phyloP scores from a whole-genome alignment of 805 yeast genomes.

The Candida insectorum region DNA sequence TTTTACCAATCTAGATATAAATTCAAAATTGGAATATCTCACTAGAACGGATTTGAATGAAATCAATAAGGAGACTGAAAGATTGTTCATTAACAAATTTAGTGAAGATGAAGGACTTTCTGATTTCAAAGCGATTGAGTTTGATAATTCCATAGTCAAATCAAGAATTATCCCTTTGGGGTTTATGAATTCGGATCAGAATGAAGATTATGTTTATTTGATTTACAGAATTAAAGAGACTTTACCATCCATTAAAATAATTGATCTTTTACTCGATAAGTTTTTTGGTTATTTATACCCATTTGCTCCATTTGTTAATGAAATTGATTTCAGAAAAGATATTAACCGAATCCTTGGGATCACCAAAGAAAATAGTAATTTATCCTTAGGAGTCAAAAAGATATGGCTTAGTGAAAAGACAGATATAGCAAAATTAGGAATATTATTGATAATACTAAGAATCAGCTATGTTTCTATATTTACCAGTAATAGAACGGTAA shows the following conservation, averaged over 20 bases:
- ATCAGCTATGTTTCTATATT: conserved; percentile 32
- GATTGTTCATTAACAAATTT: conserved; percentile 7
- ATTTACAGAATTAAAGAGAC: conserved; percentile 5
- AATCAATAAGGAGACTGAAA: conserved; percentile 2
- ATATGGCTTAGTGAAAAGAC: conserved; percentile 22
- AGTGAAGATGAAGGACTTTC: conserved; percentile 12
- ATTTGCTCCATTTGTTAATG: conserved; percentile 45
- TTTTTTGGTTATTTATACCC: conserved; percentile 46
- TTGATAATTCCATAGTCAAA: neutral
- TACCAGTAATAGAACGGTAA: conserved; percentile 21
- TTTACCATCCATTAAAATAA: conserved; percentile 8
- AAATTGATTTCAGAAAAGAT: conserved; percentile 23
- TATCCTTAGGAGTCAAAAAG: no score
- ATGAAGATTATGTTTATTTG: neutral
- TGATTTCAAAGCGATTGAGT: conserved; percentile 6
- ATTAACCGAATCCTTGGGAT: conserved; percentile 7
- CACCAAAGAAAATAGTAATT: no score
- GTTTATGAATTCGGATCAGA: neutral
- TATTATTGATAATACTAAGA: conserved; percentile 29
- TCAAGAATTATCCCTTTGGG: conserved; percentile 3
- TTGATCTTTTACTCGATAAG: conserved; percentile 8
- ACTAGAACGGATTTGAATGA: neutral
- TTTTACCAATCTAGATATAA: neutral
- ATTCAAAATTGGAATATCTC: neutral
- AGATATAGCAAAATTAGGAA: conserved; percentile 32